Base-by-base conservation (phyloP, 2,329 filamentous ascomycete species). In the Rhynchosporium agropyri region DNA sequence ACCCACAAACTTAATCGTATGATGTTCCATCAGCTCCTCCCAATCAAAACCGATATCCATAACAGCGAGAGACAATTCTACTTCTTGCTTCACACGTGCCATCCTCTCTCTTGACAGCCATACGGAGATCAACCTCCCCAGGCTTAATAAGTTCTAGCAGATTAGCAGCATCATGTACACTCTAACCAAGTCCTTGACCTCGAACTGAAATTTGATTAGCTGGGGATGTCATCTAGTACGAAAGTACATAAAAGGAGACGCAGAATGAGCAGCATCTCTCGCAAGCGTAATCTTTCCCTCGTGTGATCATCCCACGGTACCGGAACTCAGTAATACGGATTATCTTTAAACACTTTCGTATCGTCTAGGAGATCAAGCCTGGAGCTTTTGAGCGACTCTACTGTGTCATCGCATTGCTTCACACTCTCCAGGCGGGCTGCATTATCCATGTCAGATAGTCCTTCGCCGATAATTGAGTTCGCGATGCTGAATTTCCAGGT, bases 31-130 rank as follows among this genome's bases (percentile, higher is more conserved):
- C 20, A 74, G 59, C 58, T 68, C 63, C 1, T 69, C 63, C 73
- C 73, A 76, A 63, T 80, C 74, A 68, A 81, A 79, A 43, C 81
- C 65, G 74, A 81, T 79, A 63, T 74, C 68, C 13, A 76, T 78
- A 67, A 80, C 80, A 65, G 73, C 72, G 45, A 76, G 72, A 20
- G 76, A 78, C 9, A 77, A 67, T 26, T 72, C 69, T 59, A 81
- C 79, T 66, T 82, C 80, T 40, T 74, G 74, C 5, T 74, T 75
- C 2, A 74, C 76, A 29, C 79, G 73, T 20, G 72, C 68, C 13
- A 79, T 76, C 76, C 81, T 78, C 69, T 80, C 79, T 3, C 71
- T 70, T 64, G 31, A 81, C 73, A 2, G 71, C 61, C 51, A 12
- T 79, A 31, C 33, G 7, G 20, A 61, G 50, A 4, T 8, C 56